Conservation (phyloP, 2,329 filamentous ascomycete genomes). For the Phoma sp. region DNA sequence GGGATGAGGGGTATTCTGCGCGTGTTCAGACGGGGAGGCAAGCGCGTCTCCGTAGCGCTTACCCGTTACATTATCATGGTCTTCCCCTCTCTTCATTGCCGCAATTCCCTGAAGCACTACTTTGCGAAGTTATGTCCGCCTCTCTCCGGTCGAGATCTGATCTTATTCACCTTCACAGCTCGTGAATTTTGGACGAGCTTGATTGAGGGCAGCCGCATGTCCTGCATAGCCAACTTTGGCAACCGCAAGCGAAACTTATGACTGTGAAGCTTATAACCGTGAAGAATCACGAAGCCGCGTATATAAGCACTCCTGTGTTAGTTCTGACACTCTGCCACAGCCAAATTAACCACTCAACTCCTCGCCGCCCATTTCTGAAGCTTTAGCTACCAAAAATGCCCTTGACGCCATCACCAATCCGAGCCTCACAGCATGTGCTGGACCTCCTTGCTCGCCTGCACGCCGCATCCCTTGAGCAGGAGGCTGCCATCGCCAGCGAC, state of each 20-base stretch:
- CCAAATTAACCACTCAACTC: not conserved
- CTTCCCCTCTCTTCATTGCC: not conserved
- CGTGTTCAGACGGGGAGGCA: not conserved
- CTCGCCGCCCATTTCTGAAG: too few relatives aligned
- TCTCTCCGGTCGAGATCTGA: not conserved
- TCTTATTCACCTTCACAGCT: too few relatives aligned
- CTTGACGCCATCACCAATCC: not conserved
- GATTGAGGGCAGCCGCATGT: not conserved
- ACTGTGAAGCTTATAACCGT: too few relatives aligned
- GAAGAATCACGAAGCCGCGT: not conserved
- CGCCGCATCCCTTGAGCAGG: conserved; percentile 9
- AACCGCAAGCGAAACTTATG: not conserved
- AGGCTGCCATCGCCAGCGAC: conserved; percentile 10
- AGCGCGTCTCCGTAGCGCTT: not conserved
- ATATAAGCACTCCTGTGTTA: not conserved
- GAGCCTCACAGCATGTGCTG: conserved; percentile 6
- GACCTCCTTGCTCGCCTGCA: conserved; percentile 10
- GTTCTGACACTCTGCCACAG: not conserved
- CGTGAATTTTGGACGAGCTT: not conserved
- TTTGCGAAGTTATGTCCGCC: not conserved
- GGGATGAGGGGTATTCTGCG: too few relatives aligned
- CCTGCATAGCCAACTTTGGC: not conserved
- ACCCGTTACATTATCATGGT: not conserved
- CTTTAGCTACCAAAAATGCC: not conserved
- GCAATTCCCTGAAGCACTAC: not conserved